Conservation (phyloP, 805 yeast species). For the Allodekkera sacchari region DNA sequence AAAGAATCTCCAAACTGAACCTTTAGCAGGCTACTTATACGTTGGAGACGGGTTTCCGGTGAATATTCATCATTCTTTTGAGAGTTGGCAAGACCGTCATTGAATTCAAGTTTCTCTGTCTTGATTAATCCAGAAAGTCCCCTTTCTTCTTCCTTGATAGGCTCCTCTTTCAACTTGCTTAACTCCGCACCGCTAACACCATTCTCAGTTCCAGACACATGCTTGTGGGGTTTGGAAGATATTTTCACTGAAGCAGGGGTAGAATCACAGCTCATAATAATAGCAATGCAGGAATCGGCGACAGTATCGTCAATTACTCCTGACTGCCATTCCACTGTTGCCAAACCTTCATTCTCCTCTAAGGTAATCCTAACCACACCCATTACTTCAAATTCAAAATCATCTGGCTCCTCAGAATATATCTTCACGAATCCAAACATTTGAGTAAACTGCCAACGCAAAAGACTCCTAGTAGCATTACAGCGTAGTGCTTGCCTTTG, state of each 20-base stretch:
- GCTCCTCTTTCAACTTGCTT: constrained; percentile 8
- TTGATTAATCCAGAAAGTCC: neutral
- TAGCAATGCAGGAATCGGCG: constrained; percentile 91
- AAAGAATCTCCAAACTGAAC: constrained; percentile 89
- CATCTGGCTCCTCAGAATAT: constrained; percentile 43
- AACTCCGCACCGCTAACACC: constrained; percentile 9
- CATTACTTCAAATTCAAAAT: constrained; percentile 52
- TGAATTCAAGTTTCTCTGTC: neutral
- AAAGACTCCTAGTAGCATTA: constrained; percentile 70
- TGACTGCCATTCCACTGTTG: constrained; percentile 84
- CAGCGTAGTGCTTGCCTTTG: constrained; percentile 76
- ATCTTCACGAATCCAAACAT: constrained; percentile 87
- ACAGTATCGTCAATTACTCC: constrained; percentile 84
- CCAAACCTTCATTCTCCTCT: constrained; percentile 33
- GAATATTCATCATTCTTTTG: constrained; percentile 22
- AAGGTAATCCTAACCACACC: constrained; percentile 47
- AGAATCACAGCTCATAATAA: constrained; percentile 83
- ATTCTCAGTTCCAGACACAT: constrained; percentile 12
- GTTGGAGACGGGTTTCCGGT: constrained; percentile 33
- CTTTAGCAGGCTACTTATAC: constrained; percentile 53
- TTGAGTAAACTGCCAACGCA: constrained; percentile 85
- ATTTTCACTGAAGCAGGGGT: constrained; percentile 92
- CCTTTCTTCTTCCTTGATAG: constrained; percentile 6
- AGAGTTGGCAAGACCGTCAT: constrained; percentile 1
- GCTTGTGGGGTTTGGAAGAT: constrained; percentile 44